Base-by-base conservation (phyloP, 768 basidiomycete species). In the Psilocybe azurescens region DNA sequence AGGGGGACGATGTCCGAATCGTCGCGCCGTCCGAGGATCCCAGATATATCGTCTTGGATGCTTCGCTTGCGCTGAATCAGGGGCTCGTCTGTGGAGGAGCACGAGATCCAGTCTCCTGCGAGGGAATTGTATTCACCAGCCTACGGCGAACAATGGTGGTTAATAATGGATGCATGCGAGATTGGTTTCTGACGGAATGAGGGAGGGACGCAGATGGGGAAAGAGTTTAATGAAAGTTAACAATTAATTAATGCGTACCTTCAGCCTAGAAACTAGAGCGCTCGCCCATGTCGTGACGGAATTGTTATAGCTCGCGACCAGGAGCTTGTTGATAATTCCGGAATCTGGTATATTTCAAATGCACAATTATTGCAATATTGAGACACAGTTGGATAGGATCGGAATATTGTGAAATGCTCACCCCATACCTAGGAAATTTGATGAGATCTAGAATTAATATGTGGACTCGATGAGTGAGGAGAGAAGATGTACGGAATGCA, bases 201-300 rank as follows among this genome's bases (percentile, higher is more conserved):
- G 29, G 14, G 24, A 33, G 28, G 18, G 20, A 20, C 20, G 20
- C 20, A 20, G 20, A 20, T 20, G 20, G 20, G 20, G 20, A 20
- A 20, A 1, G 20, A 20, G 20, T 20, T 20, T 20, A 20, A 20
- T 20, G 1, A 20, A 20, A 20, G 20, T 20, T 20, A 20, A 20
- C 20, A 20, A 20, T 20, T 20, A 20, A 20, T 20, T 20, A 11
- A 13, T 3, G 50, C 36, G 5, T 59, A 77, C 79, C 69, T 81
- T 74, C 63, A 86, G 84, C 32, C 78, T 74, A n/a, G 67, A 67
- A 6, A 69, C 74, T 48, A 84, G 76, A 16, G 73, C 65, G 58
- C 72, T 72, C 0, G 80, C 79, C 74, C 78, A 84, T 5, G 74
- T 74, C 1, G 71, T 75, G 33, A 77, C 75, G 4, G 77, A 77